phyloP scores from a whole-genome alignment of 2,329 filamentous ascomycete species.

The Ophiostoma tasmaniense region DNA sequence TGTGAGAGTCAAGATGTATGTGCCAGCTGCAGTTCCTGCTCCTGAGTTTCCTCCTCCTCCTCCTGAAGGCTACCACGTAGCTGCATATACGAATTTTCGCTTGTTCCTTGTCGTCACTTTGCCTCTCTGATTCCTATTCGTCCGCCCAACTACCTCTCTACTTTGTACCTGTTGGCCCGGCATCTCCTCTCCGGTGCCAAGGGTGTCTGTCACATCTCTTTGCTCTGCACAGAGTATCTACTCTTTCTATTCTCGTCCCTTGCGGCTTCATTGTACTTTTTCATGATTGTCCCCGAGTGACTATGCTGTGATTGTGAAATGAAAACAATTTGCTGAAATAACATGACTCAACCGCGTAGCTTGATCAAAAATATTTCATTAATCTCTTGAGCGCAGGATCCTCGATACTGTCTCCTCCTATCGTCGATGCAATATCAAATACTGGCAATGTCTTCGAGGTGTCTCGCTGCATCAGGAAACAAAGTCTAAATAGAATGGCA shows the following conservation, averaged over 20 bases:
- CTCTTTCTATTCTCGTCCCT: neutral
- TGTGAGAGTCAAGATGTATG: neutral
- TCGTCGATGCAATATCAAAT: neutral
- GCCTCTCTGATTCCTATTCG: neutral
- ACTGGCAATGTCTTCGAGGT: neutral
- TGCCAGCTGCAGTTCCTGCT: neutral
- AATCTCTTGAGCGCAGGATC: neutral
- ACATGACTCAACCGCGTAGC: neutral
- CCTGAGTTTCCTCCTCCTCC: neutral
- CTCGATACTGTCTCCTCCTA: neutral
- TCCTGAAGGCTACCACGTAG: neutral
- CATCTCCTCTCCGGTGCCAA: neutral
- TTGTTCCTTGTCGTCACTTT: neutral
- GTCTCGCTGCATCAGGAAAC: constrained; percentile 4
- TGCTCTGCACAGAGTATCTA: too few species aligned
- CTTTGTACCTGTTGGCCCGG: neutral
- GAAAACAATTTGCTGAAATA: neutral
- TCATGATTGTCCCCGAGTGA: neutral
- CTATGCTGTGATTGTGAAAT: neutral
- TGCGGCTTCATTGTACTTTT: neutral
- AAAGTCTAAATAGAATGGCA: neutral
- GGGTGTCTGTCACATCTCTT: neutral
- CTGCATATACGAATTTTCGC: neutral
- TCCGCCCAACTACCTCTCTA: neutral
- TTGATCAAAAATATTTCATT: neutral